Conservation (phyloP, 768 basidiomycete genomes). For the Rhodotorula graminis region DNA sequence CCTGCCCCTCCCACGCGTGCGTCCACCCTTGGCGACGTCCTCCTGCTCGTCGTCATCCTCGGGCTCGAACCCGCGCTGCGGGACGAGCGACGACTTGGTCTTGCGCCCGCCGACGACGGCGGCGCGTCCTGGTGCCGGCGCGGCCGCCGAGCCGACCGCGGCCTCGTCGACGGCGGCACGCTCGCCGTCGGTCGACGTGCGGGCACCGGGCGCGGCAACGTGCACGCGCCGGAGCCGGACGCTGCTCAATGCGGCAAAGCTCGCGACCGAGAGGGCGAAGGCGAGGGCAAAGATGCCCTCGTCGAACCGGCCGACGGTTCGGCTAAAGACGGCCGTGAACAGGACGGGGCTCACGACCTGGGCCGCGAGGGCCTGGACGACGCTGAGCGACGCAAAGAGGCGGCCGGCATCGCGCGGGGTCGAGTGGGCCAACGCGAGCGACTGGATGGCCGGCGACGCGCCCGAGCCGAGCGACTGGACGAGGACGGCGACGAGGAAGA, state of each 20-base stretch:
- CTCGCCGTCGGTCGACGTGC: too few species aligned
- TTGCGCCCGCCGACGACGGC: too few species aligned
- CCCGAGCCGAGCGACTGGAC: conserved; percentile 37
- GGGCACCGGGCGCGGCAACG: background rate
- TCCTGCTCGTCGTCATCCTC: too few species aligned
- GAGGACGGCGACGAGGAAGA: conserved; percentile 35
- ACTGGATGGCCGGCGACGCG: conserved; percentile 38
- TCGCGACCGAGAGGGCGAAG: background rate
- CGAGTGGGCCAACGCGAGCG: conserved; percentile 40
- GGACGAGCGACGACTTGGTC: too few species aligned
- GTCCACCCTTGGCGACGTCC: too few species aligned
- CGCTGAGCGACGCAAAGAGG: conserved; percentile 36
- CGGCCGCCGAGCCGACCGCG: too few species aligned
- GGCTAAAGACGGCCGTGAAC: conserved; percentile 27
- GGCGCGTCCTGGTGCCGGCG: too few species aligned
- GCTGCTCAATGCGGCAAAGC: background rate
- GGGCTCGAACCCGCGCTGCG: too few species aligned
- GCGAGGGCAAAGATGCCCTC: conserved; percentile 37
- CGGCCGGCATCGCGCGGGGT: conserved; percentile 38
- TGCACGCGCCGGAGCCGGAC: conserved; percentile 24
- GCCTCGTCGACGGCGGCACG: too few species aligned
- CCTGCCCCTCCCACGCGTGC: too few species aligned
- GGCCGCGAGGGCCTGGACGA: conserved; percentile 30
- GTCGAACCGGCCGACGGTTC: conserved; percentile 20
- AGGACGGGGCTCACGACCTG: conserved; percentile 40